Evolutionary conservation across 306 rosid species (phyloP), one percentile per base, ranked within the genome.

Genomic region (Gleditsia sinensis): DNA sequence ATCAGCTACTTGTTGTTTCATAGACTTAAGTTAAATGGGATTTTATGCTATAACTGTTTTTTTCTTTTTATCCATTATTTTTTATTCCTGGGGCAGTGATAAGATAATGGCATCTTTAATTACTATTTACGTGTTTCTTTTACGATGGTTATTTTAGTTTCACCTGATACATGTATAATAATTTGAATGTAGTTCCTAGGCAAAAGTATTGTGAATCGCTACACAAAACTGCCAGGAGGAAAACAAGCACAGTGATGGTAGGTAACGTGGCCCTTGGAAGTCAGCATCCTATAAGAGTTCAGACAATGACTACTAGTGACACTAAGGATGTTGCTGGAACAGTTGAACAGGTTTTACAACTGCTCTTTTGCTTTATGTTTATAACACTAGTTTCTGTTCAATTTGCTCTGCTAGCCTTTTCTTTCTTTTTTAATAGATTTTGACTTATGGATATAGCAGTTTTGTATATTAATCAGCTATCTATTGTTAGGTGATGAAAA

Each of bases 261-360:
- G 99, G 99, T 64, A 74, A 92, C 16, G 98, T 95, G 68, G 83
- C 94, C 46, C 33, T 95, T 56, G 99, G 99, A 30, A 92, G 98
- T 43, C 96, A 92, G 78, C 97, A 92, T 84, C 99, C 99, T 6
- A 90, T 95, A 79, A 89, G 97, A 89, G 76, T 95, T 86, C 99
- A 95, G 78, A 95, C 99, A 13, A 95, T 95, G 99, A 95, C 99
- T 49, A 95, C 99, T 66, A 88, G 82, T 39, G 99, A 95, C 77
- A 95, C 99, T 3, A 95, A 95, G 79, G 99, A 95, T 83, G 86
- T 95, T 61, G 80, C 96, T 25, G 97, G 87, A 72, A 95, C 98
- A 27, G 97, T 95, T 67, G 99, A 95, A 80, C 89, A 95, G 98
- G 99, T 93, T 66, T 62, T 27, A 62, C 78, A 49, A 46, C 45